Evolutionary conservation across 805 yeast species (phyloP).

Genomic region (Kodamaea hsintzibuensis): DNA sequence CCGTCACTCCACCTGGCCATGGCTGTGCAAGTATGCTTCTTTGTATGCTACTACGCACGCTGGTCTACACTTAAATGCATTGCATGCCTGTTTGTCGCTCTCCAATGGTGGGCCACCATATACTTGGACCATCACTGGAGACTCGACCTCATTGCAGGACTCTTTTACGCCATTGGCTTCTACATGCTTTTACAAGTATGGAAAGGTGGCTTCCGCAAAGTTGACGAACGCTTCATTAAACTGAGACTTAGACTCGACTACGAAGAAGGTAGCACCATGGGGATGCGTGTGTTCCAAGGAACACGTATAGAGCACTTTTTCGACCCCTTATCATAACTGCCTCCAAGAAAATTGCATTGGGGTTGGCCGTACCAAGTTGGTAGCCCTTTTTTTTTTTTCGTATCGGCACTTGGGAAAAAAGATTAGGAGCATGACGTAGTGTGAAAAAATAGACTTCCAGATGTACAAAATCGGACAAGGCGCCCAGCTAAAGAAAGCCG

Average conservation of each 20-base stretch:
- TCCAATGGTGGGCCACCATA: constrained; percentile 78
- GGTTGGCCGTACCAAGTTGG: too few species aligned
- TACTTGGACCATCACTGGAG: constrained; percentile 75
- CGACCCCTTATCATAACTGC: constrained; percentile 38
- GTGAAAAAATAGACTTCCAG: too few species aligned
- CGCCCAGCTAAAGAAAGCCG: too few species aligned
- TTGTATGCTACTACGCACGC: constrained; percentile 40
- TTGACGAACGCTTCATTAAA: constrained; percentile 37
- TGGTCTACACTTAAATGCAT: constrained; percentile 35
- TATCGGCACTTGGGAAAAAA: too few species aligned
- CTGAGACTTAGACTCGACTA: constrained; percentile 42
- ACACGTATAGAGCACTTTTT: constrained; percentile 52
- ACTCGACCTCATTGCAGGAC: constrained; percentile 58
- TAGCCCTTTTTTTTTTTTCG: too few species aligned
- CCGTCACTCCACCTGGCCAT: constrained; percentile 67
- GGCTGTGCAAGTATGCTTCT: constrained; percentile 53
- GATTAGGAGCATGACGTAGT: too few species aligned
- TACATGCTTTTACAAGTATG: constrained; percentile 42
- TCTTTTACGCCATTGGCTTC: constrained; percentile 48
- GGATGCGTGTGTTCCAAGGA: constrained; percentile 62
- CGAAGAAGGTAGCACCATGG: constrained; percentile 50
- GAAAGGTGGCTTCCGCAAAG: constrained; percentile 24
- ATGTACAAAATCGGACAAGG: too few species aligned
- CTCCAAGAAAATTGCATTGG: too few species aligned
- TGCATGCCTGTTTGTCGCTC: constrained; percentile 44